Evolutionary conservation across 768 basidiomycete species (phyloP), one percentile per base, ranked within the genome.

Genomic region (Asterophora parasitica): DNA sequence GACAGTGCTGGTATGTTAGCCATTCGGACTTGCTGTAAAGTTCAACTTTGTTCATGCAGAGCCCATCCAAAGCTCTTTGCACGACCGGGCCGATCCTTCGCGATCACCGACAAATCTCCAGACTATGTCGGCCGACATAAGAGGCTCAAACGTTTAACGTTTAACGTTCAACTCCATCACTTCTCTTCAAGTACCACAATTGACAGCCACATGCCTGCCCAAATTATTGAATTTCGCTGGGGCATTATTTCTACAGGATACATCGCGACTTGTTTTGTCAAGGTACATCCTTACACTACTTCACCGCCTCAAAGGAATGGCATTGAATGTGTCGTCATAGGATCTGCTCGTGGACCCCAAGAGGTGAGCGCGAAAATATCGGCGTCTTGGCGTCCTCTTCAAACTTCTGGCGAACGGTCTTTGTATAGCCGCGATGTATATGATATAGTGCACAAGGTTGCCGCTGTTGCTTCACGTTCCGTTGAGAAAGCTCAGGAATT

Each of bases 231-330:
- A 13, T 64, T 91, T 45, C 79, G 79, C 46, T 92, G 91, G 92
- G 91, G 92, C 13, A 88, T 93, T 54, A 85, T 95, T 52, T 88
- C 89, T 10, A 91, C 90, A 1, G 89, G 88, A 26, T 60, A 62
- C 15, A 93, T 92, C 49, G 81, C 89, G 7, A 69, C 69, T 26
- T 64, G 61, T 9, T 93, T 92, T 61, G 76, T 81, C 9, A 79
- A 78, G 72, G 89, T 86, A 49, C 48, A 49, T n/a, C n/a, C n/a
- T n/a, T n/a, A n/a, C 41, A 4, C 19, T 23, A 12, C 4, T 10
- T 11, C n/a, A 11, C 1, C n/a, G 4, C 32, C 7, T n/a, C n/a
- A 38, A 0, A 20, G 8, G 23, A 11, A 3, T 26, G 17, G 7
- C 15, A 9, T n/a, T 44, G 31, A 30, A 44, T 38, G 31, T 38